Evolutionary conservation across 495 filamentous ascomycete genomes (phyloP), one percentile per base, ranked within the genome.

Genomic region (Immersiella caudata): DNA sequence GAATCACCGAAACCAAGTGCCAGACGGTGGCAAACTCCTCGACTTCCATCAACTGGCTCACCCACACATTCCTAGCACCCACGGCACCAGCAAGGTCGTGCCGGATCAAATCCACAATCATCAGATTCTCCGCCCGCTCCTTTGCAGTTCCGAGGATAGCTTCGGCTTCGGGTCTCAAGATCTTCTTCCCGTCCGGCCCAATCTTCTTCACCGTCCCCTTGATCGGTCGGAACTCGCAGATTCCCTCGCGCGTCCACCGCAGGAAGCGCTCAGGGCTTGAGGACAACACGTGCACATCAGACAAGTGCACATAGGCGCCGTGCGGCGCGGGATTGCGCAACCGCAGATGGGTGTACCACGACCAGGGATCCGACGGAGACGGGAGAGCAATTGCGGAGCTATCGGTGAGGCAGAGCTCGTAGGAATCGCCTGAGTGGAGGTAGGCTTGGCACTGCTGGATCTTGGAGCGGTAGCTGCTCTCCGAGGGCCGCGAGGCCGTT

Each of bases 31-130:
- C 52, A 55, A 55, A 55, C n/a, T 55, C 52, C 52, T 55, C 52
- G 16, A 55, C 52, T 14, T 55, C 20, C 52, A 55, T 55, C 6
- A 55, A 26, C 52, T 55, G 52, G 21, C 21, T 24, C 52, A 55
- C 52, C 52, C 52, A 55, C 7, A 55, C 52, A n/a, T 55, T 55
- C 2, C 16, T 2, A 22, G 52, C 20, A 11, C 52, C 52, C 16
- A 55, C 52, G 1, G 52, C 52, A 14, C 52, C 52, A 2, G 52
- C 52, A 4, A 55, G n/a, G n/a, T 55, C 52, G n/a, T 55, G 52
- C 8, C 52, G 52, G 14, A 55, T 55, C 52, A 55, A n/a, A 55
- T 55, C 52, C 2, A 55, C 52, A 55, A 55, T 55, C 52, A 55
- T 55, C 21, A 55, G n/a, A 14, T 55, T 55, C 24, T 55, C 52